phyloP scores from a whole-genome alignment of 169 alveolate genomes.

The Eimeria falciformis region DNA sequence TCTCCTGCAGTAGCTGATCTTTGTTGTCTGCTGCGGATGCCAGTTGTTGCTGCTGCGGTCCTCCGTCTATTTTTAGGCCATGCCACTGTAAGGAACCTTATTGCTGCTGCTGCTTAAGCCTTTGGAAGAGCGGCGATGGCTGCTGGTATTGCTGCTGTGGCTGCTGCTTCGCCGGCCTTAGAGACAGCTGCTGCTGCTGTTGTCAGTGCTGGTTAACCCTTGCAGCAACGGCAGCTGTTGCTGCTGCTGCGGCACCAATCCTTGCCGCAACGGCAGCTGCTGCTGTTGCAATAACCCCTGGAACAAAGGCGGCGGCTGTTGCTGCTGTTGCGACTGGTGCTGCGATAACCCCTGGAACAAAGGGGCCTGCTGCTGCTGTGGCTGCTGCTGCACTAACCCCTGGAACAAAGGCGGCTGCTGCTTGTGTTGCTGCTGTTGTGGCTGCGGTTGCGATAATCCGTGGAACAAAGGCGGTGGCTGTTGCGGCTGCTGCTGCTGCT shows the following conservation, averaged over 20 bases:
- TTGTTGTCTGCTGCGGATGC: neutral
- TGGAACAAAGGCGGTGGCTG: too few relatives aligned
- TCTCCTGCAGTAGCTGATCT: neutral
- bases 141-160: neutral
- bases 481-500: too few relatives aligned
- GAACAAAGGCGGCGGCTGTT: neutral
- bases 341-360: too few relatives aligned
- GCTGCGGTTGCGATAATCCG: neutral
- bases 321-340: constrained; percentile 33
- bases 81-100: too few relatives aligned
- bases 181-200: neutral
- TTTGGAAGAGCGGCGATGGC: too few relatives aligned
- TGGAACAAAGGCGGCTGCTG: constrained; percentile 2
- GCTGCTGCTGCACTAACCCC: neutral
- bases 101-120: neutral
- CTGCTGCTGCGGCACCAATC: neutral
- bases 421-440: neutral
- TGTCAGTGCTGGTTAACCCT: too few relatives aligned
- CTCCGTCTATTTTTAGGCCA: too few relatives aligned
- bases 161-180: neutral
- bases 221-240: neutral
- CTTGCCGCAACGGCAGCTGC: neutral
- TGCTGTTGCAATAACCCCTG: neutral
- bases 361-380: constrained; percentile 10
- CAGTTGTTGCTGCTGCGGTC: neutral